Conservation (phyloP, 2,329 filamentous ascomycete genomes). For the Pochonia chlamydosporia region DNA sequence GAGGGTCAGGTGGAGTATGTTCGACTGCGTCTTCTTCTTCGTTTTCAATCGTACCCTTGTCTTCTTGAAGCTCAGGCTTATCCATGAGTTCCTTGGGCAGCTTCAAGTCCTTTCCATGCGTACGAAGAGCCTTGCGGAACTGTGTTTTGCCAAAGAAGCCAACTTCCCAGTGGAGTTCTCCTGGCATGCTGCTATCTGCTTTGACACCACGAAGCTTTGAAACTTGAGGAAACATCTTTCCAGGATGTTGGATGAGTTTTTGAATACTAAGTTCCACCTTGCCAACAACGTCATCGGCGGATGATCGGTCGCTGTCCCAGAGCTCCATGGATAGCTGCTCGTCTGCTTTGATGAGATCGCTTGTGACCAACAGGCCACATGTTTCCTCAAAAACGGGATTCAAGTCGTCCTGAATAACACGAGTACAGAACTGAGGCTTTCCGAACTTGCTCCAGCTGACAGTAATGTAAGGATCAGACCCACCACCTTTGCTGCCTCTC, state of each 20-base stretch:
- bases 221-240: conserved; percentile 85
- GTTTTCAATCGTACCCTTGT: conserved; percentile 69
- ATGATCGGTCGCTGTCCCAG: conserved; percentile 92
- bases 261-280: conserved; percentile 92
- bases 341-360: conserved; percentile 86
- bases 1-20: conserved; percentile 88
- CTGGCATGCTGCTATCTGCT: conserved; percentile 82
- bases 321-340: conserved; percentile 91
- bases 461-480: conserved; percentile 93
- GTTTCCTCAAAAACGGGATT: conserved; percentile 92
- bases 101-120: conserved; percentile 76
- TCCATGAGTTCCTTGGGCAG: conserved; percentile 70
- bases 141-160: conserved; percentile 91
- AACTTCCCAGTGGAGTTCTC: conserved; percentile 92
- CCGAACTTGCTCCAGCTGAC: conserved; percentile 93
- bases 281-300: conserved; percentile 89
- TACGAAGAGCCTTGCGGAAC: conserved; percentile 77
- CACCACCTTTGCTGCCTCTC: conserved; percentile 76
- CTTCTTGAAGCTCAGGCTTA: conserved; percentile 73
- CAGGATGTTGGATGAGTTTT: conserved; percentile 86
- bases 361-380: conserved; percentile 76
- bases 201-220: conserved; percentile 80
- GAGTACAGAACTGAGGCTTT: conserved; percentile 96
- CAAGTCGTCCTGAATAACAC: conserved; percentile 89
- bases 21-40: conserved; percentile 74